Conservation (phyloP, 2,329 filamentous ascomycete genomes). For the Mycosphaerella sp. region DNA sequence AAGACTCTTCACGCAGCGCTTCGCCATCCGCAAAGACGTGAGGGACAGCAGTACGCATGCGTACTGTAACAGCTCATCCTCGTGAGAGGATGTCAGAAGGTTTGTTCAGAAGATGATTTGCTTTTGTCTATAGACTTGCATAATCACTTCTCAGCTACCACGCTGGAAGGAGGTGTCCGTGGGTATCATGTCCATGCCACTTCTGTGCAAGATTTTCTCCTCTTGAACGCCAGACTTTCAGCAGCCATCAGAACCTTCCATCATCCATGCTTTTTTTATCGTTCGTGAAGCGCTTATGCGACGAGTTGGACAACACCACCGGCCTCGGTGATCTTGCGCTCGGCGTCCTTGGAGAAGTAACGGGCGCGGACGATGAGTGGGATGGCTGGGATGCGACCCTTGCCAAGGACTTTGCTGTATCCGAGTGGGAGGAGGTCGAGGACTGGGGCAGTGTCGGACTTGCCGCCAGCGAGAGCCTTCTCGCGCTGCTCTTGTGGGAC, state of each 20-base stretch:
- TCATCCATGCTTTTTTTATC: slow-evolving; percentile 8
- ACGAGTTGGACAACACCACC: slow-evolving; percentile 95
- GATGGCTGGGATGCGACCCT: slow-evolving; percentile 89
- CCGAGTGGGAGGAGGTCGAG: slow-evolving; percentile 95
- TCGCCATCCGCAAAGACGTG: background rate
- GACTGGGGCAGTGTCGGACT: slow-evolving; percentile 91
- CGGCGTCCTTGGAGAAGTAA: slow-evolving; percentile 92
- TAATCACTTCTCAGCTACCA: slow-evolving; percentile 49
- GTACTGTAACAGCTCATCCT: slow-evolving; percentile 29
- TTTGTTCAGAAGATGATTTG: slow-evolving; percentile 48
- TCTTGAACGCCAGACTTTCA: slow-evolving; percentile 17
- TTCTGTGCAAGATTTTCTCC: slow-evolving; percentile 10
- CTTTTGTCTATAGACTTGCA: slow-evolving; percentile 37
- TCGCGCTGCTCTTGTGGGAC: slow-evolving; percentile 90
- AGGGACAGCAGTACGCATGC: background rate
- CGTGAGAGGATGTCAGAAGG: slow-evolving; percentile 36
- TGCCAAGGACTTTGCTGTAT: slow-evolving; percentile 98
- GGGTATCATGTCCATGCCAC: slow-evolving; percentile 25
- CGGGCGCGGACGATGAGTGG: slow-evolving; percentile 91
- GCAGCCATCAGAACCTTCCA: slow-evolving; percentile 16
- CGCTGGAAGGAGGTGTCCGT: slow-evolving; percentile 36
- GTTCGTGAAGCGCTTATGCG: slow-evolving; percentile 54
- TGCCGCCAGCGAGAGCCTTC: slow-evolving; percentile 78
- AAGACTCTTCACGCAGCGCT: background rate
- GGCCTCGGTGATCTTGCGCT: slow-evolving; percentile 98